These are phyloP conservation scores for Russula abietina DNA, from an alignment of 768 basidiomycete species.

Conservation along the genomic window DNA sequence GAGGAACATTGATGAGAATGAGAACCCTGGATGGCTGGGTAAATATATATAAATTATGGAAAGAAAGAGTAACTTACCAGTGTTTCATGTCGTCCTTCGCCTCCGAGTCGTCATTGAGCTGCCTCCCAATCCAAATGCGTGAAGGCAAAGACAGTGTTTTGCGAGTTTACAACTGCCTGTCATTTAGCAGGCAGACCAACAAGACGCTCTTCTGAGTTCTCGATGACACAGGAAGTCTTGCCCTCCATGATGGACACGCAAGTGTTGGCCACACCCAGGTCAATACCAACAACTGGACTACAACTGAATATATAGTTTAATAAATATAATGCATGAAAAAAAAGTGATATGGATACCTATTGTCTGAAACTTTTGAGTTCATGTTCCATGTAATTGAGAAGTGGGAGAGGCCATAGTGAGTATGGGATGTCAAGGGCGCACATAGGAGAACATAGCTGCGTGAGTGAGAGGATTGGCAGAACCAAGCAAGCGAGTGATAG, in stretches of 20 bases:
- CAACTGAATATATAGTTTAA: conserved; percentile 6
- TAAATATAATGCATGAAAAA: background rate
- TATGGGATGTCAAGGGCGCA: background rate
- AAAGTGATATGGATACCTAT: conserved; percentile 33
- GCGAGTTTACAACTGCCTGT: no score
- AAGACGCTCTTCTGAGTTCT: conserved; percentile 95
- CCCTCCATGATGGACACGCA: conserved; percentile 96
- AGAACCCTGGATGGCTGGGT: conserved; percentile 78
- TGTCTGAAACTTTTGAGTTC: conserved; percentile 93
- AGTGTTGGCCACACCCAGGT: conserved; percentile 90
- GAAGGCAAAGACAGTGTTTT: conserved; percentile 94
- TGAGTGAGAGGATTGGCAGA: conserved; percentile 49
- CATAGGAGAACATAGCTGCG: conserved; percentile 44
- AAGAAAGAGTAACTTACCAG: conserved; percentile 63
- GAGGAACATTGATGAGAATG: conserved; percentile 77
- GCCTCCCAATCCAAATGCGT: conserved; percentile 92
- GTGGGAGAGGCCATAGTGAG: conserved; percentile 55
- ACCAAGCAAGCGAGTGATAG: conserved; percentile 60
- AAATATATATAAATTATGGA: background rate
- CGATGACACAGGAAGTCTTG: conserved; percentile 88
- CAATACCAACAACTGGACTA: conserved; percentile 92
- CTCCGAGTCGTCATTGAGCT: conserved; percentile 88
- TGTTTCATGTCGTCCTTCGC: conserved; percentile 86
- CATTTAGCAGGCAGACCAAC: no score
- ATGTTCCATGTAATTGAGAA: conserved; percentile 82